Evolutionary conservation across 768 basidiomycete genomes (phyloP).

Genomic region (Lactarius pseudohatsudake): DNA sequence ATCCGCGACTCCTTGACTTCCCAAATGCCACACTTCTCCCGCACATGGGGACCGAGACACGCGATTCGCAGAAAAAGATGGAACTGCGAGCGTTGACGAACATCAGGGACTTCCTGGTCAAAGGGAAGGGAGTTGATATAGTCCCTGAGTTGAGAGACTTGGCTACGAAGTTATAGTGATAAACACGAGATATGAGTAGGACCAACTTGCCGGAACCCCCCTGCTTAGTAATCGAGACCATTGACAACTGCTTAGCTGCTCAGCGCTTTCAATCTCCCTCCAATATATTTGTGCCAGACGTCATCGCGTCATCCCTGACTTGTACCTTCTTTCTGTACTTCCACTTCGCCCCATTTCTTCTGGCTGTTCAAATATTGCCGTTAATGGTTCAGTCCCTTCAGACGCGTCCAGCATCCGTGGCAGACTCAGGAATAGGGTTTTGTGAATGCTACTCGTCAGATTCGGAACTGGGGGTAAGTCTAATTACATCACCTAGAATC

Average conservation of each 20-base stretch:
- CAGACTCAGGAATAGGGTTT: conserved; percentile 16
- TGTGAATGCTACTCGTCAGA: conserved; percentile 15
- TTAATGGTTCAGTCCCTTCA: conserved; percentile 23
- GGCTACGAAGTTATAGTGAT: conserved; percentile 21
- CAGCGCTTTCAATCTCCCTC: not conserved
- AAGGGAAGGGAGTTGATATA: conserved; percentile 64
- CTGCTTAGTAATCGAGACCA: not conserved
- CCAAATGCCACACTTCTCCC: conserved; percentile 84
- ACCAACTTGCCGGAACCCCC: not conserved
- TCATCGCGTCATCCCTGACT: not conserved
- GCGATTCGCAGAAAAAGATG: conserved; percentile 79
- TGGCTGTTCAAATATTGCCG: not conserved
- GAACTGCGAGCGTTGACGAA: conserved; percentile 83
- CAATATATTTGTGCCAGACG: not conserved
- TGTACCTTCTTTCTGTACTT: no score
- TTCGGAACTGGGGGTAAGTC: conserved; percentile 19
- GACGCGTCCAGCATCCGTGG: conserved; percentile 23
- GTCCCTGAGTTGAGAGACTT: conserved; percentile 51
- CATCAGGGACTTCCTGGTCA: conserved; percentile 64
- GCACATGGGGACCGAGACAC: conserved; percentile 89
- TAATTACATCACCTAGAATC: not conserved
- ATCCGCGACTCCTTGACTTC: conserved; percentile 77
- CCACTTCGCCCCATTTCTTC: not conserved
- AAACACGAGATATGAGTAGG: no score
- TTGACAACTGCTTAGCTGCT: not conserved